phyloP scores from a whole-genome alignment of 768 basidiomycete species.

The Aureoboletus auriporus region DNA sequence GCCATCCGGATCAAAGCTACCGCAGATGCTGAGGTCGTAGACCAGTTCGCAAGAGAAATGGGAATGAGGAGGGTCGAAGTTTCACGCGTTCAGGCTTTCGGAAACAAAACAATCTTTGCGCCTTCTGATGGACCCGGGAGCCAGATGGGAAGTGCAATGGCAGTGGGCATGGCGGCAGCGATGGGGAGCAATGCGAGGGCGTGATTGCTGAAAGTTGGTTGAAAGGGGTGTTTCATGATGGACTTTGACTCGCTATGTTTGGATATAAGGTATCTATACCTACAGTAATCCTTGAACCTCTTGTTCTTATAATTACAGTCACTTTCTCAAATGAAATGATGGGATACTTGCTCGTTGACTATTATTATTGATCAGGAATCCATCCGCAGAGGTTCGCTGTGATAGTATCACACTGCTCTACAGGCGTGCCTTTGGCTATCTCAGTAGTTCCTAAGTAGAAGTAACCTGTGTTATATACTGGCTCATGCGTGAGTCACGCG shows the following conservation, averaged over 20 bases:
- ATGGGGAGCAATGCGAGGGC: constrained; percentile 40
- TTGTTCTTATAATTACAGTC: no score
- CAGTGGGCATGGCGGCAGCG: constrained; percentile 65
- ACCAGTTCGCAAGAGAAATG: constrained; percentile 76
- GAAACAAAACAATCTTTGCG: constrained; percentile 64
- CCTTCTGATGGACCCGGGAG: constrained; percentile 57
- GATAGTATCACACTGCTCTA: constrained; percentile 3
- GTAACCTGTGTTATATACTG: no score
- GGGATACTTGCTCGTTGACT: no score
- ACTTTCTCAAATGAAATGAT: no score
- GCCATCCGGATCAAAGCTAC: constrained; percentile 60
- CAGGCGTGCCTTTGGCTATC: background rate
- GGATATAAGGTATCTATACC: no score
- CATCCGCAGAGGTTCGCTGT: background rate
- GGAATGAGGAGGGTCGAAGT: constrained; percentile 65
- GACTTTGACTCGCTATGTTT: no score
- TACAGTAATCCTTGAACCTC: no score
- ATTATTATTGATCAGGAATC: no score
- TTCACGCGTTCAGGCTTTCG: constrained; percentile 58
- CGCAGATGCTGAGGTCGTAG: constrained; percentile 58
- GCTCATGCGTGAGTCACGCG: constrained; percentile 23
- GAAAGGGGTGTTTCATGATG: background rate
- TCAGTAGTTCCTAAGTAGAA: background rate
- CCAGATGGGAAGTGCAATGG: constrained; percentile 59
- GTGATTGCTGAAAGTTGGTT: constrained; percentile 2